Conservation (phyloP, 1,139 yeast genomes). For the Pichia sp. region DNA sequence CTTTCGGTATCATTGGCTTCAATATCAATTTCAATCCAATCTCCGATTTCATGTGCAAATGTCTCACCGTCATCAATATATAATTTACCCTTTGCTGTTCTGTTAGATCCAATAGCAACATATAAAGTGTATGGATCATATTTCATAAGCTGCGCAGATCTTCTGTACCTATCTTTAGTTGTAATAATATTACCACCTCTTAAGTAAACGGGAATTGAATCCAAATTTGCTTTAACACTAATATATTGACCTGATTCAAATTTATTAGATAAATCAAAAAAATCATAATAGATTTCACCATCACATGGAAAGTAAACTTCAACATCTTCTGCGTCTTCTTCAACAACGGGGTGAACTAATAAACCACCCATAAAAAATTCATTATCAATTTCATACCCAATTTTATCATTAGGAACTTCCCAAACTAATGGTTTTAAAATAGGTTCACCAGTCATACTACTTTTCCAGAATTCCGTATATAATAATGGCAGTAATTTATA, state of each 20-base stretch:
- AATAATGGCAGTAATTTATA: conserved; percentile 71
- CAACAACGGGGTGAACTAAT: conserved; percentile 76
- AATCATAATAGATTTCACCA: conserved; percentile 54
- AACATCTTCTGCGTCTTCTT: conserved; percentile 41
- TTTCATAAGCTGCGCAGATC: conserved; percentile 71
- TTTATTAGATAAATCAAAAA: conserved; percentile 33
- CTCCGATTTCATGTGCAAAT: conserved; percentile 49
- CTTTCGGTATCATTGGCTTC: conserved; percentile 24
- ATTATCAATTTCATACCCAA: conserved; percentile 63
- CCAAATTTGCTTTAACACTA: conserved; percentile 47
- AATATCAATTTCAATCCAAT: conserved; percentile 39
- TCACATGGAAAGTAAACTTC: conserved; percentile 58
- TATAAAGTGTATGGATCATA: conserved; percentile 80
- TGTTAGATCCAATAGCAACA: conserved; percentile 48
- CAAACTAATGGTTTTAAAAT: conserved; percentile 72
- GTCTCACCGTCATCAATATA: conserved; percentile 86
- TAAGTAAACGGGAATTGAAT: conserved; percentile 64
- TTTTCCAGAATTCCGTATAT: conserved; percentile 73
- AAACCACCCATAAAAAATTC: conserved; percentile 82
- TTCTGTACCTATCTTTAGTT: conserved; percentile 66
- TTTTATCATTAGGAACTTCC: conserved; percentile 47
- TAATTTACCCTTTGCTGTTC: conserved; percentile 44
- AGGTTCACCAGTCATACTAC: conserved; percentile 60
- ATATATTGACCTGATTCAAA: conserved; percentile 31
- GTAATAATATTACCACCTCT: conserved; percentile 75